Evolutionary conservation across 148 eudicot species (phyloP).

Genomic region (Suaeda aralocaspica): DNA sequence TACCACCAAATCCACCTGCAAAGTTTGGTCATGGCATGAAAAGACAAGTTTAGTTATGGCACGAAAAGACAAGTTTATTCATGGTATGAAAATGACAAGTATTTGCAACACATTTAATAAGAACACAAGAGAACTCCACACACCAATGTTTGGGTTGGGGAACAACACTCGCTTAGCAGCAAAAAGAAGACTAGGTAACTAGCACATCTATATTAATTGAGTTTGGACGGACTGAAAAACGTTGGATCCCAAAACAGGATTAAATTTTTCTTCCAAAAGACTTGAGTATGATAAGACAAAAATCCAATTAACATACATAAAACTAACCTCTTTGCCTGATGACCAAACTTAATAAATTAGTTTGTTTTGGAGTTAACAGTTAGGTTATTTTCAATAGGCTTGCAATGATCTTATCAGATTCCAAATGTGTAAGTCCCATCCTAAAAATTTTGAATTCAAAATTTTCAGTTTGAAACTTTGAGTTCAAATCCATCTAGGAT

Average conservation of each 20-base stretch:
- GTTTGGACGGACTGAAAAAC: background rate
- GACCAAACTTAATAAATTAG: no score
- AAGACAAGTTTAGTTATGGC: background rate
- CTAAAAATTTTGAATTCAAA: no score
- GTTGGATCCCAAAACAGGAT: background rate
- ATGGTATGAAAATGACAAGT: background rate
- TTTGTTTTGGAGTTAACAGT: no score
- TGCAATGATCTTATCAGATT: no score
- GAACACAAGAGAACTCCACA: background rate
- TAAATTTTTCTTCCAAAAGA: background rate
- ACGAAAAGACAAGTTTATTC: background rate
- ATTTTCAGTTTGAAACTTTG: no score
- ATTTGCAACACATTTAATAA: background rate
- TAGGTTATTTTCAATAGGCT: no score
- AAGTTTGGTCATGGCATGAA: conserved; percentile 14
- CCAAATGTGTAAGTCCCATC: no score
- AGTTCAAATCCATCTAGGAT: no score
- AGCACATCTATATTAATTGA: background rate
- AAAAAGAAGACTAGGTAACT: background rate
- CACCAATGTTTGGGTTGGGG: background rate
- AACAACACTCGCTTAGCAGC: background rate
- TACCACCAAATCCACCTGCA: conserved; percentile 97
- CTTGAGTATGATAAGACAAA: background rate
- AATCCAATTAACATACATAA: background rate
- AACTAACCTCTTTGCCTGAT: no score